Evolutionary conservation across 1,139 yeast genomes (phyloP).

Genomic region (Scheffersomyces parashehatae): DNA sequence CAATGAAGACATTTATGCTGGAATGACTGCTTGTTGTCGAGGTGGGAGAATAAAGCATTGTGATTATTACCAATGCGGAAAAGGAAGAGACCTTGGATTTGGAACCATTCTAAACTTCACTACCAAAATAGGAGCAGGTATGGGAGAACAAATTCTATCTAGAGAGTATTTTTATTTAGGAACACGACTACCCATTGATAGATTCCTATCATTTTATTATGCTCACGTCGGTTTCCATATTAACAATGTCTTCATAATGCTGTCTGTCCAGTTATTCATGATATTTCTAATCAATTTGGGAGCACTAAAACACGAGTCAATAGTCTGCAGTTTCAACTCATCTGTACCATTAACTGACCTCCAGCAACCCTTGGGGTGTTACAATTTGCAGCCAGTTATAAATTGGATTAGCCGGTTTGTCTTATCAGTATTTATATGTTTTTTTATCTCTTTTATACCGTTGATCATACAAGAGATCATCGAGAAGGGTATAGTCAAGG

Average conservation of each 20-base stretch:
- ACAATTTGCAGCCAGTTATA: constrained; percentile 69
- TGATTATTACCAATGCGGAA: constrained; percentile 89
- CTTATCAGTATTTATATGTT: constrained; percentile 77
- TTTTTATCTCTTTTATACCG: constrained; percentile 81
- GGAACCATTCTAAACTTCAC: constrained; percentile 83
- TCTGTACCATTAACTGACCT: constrained; percentile 60
- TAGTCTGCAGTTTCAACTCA: constrained; percentile 55
- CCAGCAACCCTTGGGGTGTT: constrained; percentile 71
- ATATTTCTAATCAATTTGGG: constrained; percentile 68
- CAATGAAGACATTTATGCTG: constrained; percentile 91
- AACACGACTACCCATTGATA: constrained; percentile 72
- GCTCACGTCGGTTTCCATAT: constrained; percentile 93
- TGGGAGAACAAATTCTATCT: constrained; percentile 89
- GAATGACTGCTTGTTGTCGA: constrained; percentile 77
- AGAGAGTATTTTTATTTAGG: constrained; percentile 85
- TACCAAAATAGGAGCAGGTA: constrained; percentile 89
- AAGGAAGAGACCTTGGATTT: constrained; percentile 88
- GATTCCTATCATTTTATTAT: constrained; percentile 81
- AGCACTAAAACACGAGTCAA: constrained; percentile 60
- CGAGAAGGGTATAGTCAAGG: constrained; percentile 72
- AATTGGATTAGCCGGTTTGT: constrained; percentile 83
- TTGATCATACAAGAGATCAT: constrained; percentile 75
- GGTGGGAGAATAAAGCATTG: constrained; percentile 89
- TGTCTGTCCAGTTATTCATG: constrained; percentile 74
- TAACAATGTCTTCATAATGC: constrained; percentile 74